Conservation (phyloP, 2,329 filamentous ascomycete species). For the Colletotrichum horii region DNA sequence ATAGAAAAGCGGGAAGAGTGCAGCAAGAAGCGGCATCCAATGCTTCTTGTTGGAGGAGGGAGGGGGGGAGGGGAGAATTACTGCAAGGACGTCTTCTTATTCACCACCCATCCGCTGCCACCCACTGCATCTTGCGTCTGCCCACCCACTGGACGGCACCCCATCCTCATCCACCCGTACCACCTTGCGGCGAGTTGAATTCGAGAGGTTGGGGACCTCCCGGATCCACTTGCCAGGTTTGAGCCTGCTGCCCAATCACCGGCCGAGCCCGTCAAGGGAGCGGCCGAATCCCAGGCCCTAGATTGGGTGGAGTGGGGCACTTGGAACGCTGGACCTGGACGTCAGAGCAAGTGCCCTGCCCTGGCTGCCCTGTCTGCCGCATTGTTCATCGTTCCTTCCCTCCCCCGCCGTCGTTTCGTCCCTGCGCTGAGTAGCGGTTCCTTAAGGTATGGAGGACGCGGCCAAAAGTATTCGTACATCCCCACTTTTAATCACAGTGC, state of each 20-base stretch:
- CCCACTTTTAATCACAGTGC: too few species aligned
- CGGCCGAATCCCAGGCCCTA: conserved; percentile 5
- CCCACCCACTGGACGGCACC: neutral
- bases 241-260: conserved; percentile 10
- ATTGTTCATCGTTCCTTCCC: neutral
- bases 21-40: conserved; percentile 8
- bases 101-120: neutral
- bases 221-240: conserved; percentile 16
- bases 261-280: neutral
- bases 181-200: conserved; percentile 26
- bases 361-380: neutral
- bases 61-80: neutral
- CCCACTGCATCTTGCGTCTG: neutral
- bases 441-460: too few species aligned
- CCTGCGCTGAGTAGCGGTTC: neutral
- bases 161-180: conserved; percentile 3
- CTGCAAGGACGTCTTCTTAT: neutral
- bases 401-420: neutral
- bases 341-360: neutral
- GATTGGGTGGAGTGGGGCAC: neutral
- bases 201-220: conserved; percentile 37
- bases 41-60: neutral
- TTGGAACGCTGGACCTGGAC: neutral
- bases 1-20: conserved; percentile 15
- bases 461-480: too few species aligned